These are phyloP conservation scores for Backusella parvicylindrica DNA, from an alignment of 192 early-diverging fungal species.

Conservation along the genomic window DNA sequence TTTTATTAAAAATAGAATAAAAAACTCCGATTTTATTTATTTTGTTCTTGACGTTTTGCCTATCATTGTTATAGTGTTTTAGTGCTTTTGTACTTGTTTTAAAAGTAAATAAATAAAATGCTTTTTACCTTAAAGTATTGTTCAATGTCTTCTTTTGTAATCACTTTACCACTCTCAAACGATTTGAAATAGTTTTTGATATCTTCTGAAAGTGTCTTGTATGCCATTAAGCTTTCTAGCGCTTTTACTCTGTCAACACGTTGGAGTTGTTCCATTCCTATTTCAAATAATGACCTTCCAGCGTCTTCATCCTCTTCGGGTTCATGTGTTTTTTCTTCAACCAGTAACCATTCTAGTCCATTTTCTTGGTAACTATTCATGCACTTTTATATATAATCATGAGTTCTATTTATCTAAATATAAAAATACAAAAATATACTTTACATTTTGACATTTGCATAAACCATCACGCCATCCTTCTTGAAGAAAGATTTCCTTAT, in stretches of 20 bases:
- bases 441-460: slow-evolving; percentile 63
- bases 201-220: slow-evolving; percentile 62
- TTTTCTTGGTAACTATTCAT: slow-evolving; percentile 42
- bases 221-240: slow-evolving; percentile 76
- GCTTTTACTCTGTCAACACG: slow-evolving; percentile 71
- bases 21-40: neutral
- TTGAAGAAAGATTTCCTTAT: slow-evolving; percentile 63
- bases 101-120: no score
- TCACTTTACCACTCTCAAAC: slow-evolving; percentile 72
- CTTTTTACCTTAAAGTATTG: slow-evolving; percentile 55
- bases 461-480: slow-evolving; percentile 73
- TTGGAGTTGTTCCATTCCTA: slow-evolving; percentile 69
- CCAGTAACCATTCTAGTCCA: slow-evolving; percentile 49
- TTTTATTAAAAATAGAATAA: neutral
- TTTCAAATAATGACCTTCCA: slow-evolving; percentile 68
- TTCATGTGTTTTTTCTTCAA: slow-evolving; percentile 66
- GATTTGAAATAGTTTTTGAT: slow-evolving; percentile 65
- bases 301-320: slow-evolving; percentile 77
- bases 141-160: slow-evolving; percentile 71
- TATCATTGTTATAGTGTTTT: neutral
- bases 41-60: neutral
- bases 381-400: slow-evolving; percentile 32
- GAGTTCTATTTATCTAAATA: neutral
- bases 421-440: neutral
- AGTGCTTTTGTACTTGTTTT: neutral